Evolutionary conservation across 2,329 filamentous ascomycete species (phyloP), one percentile per base, ranked within the genome.

Genomic region (Botrytis squamosa): DNA sequence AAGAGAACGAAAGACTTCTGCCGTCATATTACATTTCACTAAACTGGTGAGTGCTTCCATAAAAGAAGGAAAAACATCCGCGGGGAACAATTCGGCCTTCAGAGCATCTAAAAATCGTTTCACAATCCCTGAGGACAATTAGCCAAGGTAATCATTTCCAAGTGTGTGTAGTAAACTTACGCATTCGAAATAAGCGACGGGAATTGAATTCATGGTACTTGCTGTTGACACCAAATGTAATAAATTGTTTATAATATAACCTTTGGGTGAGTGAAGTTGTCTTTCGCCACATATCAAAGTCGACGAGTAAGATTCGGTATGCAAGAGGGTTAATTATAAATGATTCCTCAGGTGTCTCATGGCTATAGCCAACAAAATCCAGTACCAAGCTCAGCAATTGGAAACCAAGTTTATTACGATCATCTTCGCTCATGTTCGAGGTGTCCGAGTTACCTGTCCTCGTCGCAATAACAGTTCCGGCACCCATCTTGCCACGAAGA

Each of bases 281-380:
- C 82, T 90, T 91, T 76, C 95, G 89, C 96, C 96, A 99, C 33
- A 95, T 92, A 79, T 98, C 95, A 77, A 97, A 89, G 82, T 99
- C 96, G 71, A 98, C 93, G 42, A 99, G 86, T 29, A 99, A 86
- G 49, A 97, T 91, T 64, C 96, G 91, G 82, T 98, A 99, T 6
- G 95, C 96, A 75, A 99, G 87, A 0, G 96, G 95, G 79, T 99
- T 99, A 77, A 97, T 93, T 80, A 99, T 97, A 78, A 98, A 93
- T 1, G 95, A 98, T 74, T 95, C 91, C 74, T 94, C 89, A 0
- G 94, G 93, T 49, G 90, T 87, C n/a, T 88, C 85, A 76, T 92
- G 90, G 75, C 95, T 91, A 82, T 97, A 98, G 4, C 96, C 96
- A 74, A 98, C 91, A 81, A 98, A 99, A 12, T 88, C 88, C 29